phyloP scores from a whole-genome alignment of 2,329 filamentous ascomycete genomes.

The Fusarium nygamai region DNA sequence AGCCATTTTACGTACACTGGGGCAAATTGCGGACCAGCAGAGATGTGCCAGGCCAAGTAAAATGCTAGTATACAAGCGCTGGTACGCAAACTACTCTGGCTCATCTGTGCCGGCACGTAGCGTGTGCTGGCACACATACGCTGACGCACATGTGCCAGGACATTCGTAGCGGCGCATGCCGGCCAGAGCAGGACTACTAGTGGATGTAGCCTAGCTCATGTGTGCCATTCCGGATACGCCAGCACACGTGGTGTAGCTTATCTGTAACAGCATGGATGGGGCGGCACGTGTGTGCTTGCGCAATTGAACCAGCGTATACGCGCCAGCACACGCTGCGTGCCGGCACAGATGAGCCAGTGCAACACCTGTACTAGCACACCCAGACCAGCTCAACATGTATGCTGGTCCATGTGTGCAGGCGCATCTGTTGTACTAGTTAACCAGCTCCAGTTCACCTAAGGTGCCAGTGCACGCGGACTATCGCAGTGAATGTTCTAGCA shows the following conservation, averaged over 20 bases:
- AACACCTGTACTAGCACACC: neutral
- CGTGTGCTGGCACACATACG: neutral
- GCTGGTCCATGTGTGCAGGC: neutral
- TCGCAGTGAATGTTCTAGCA: neutral
- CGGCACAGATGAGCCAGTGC: neutral
- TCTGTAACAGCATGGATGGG: neutral
- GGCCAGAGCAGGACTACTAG: neutral
- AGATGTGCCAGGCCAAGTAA: neutral
- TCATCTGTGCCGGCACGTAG: neutral
- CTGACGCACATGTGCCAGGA: neutral
- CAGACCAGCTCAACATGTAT: neutral
- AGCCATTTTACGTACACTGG: neutral
- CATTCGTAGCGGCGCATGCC: neutral
- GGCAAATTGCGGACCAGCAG: neutral
- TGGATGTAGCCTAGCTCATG: neutral
- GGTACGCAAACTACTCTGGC: neutral
- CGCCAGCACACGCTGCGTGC: neutral
- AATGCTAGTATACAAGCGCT: neutral
- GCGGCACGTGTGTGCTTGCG: neutral
- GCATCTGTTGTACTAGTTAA: neutral
- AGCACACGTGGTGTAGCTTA: neutral
- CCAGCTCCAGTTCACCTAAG: neutral
- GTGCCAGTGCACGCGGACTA: neutral
- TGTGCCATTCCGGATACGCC: neutral
- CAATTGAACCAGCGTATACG: neutral